Percentiles rank a stretch among this genome's conserved stretches.
Evolutionary conservation across 257 asterid species (phyloP).

Genomic region (Jacaranda mimosifolia): DNA sequence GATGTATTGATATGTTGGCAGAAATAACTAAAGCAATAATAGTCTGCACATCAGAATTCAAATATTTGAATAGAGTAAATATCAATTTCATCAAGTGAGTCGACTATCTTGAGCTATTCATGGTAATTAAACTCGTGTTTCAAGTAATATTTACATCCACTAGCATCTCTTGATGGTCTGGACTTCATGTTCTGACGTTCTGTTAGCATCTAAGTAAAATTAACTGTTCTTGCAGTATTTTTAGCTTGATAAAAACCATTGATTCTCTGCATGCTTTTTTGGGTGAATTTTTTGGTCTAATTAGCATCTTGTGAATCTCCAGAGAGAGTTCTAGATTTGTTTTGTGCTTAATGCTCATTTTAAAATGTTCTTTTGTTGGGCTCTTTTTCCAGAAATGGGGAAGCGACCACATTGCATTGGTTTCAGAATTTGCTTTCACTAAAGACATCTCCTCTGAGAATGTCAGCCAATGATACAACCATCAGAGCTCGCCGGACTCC

Average conservation of each 20-base stretch:
- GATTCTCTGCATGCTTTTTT: not conserved
- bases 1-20: too few species aligned
- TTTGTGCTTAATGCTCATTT: not conserved
- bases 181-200: not conserved
- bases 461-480: constrained; percentile 36
- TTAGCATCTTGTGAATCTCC: not conserved
- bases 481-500: too few species aligned
- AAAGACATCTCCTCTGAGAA: constrained; percentile 43
- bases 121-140: too few species aligned
- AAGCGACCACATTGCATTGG: constrained; percentile 97
- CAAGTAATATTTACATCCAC: too few species aligned
- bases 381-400: constrained; percentile 90
- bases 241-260: not conserved
- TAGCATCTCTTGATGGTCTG: too few species aligned
- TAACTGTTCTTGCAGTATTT: not conserved
- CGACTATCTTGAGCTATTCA: too few species aligned
- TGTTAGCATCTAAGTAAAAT: not conserved
- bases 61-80: too few species aligned
- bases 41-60: too few species aligned
- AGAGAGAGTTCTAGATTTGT: not conserved
- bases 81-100: too few species aligned
- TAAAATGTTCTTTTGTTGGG: constrained; percentile 6
- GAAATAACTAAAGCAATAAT: too few species aligned
- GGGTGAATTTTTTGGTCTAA: not conserved
- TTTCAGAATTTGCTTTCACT: constrained; percentile 79